These are phyloP conservation scores for Lentinula aciculospora DNA, from an alignment of 768 basidiomycete genomes.

Conservation along the genomic window DNA sequence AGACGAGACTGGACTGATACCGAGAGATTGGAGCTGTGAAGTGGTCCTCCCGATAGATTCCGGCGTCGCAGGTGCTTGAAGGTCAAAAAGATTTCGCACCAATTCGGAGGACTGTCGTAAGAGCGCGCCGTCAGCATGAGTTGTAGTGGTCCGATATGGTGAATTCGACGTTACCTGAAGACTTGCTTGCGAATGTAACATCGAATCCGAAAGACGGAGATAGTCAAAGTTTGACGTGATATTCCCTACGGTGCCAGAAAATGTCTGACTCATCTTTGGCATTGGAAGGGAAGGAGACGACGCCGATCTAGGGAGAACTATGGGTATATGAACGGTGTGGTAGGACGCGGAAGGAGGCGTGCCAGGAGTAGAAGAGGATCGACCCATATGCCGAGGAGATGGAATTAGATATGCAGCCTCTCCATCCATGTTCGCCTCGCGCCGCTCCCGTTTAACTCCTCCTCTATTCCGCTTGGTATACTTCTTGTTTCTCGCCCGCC, in stretches of 20 bases:
- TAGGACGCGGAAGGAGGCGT: constrained; percentile 54
- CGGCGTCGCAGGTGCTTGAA: constrained; percentile 3
- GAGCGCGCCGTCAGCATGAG: neutral
- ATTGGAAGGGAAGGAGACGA: constrained; percentile 52
- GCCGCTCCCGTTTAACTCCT: constrained; percentile 19
- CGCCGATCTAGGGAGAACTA: constrained; percentile 64
- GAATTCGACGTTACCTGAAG: constrained; percentile 28
- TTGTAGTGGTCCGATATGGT: constrained; percentile 2
- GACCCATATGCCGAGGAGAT: constrained; percentile 32
- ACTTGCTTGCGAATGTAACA: constrained; percentile 28
- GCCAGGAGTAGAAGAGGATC: constrained; percentile 53
- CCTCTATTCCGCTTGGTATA: constrained; percentile 30
- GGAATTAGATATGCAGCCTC: constrained; percentile 22
- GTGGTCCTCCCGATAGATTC: neutral
- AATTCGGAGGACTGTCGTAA: constrained; percentile 39
- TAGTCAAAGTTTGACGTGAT: constrained; percentile 49
- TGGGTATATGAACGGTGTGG: constrained; percentile 66
- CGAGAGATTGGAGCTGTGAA: constrained; percentile 24
- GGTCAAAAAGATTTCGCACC: constrained; percentile 41
- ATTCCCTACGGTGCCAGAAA: constrained; percentile 41
- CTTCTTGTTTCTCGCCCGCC: constrained; percentile 27
- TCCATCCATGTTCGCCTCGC: constrained; percentile 18
- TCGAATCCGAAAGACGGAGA: constrained; percentile 36
- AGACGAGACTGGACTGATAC: constrained; percentile 38
- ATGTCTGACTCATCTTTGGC: constrained; percentile 55